A percentile compares a stretch with the other conserved stretches of the same genome.
Conservation (phyloP, 2,329 filamentous ascomycete genomes). For the Pseudopithomyces chartarum region DNA sequence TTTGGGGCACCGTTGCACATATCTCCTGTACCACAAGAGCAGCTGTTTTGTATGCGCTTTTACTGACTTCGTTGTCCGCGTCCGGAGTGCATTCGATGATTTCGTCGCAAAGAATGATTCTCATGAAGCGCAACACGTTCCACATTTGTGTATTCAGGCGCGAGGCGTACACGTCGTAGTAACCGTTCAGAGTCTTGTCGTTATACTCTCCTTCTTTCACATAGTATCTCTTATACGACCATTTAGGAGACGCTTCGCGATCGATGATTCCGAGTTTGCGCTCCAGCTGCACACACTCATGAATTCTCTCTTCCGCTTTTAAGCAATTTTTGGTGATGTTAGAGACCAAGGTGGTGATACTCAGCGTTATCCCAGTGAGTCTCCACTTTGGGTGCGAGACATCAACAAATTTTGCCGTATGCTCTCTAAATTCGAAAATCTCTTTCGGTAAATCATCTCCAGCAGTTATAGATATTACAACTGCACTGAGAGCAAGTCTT, state of each 20-base stretch:
- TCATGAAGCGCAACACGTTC: constrained; percentile 37
- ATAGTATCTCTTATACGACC: constrained; percentile 17
- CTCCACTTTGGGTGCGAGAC: constrained; percentile 37
- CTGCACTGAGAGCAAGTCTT: constrained; percentile 30
- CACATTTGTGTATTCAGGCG: constrained; percentile 35
- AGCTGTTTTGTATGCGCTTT: constrained; percentile 22
- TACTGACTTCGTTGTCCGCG: constrained; percentile 1
- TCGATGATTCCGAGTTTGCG: constrained; percentile 25
- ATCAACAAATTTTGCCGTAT: constrained; percentile 28
- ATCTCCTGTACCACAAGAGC: constrained; percentile 33
- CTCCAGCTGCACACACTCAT: constrained; percentile 27
- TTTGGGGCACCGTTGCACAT: constrained; percentile 39
- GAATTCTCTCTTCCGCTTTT: constrained; percentile 17
- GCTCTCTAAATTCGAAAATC: constrained; percentile 24
- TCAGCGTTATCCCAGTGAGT: constrained; percentile 31
- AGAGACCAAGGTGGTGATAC: constrained; percentile 28
- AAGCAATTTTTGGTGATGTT: constrained; percentile 18
- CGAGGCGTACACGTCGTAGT: constrained; percentile 36
- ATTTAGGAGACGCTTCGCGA: constrained; percentile 21
- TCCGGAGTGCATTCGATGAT: constrained; percentile 16
- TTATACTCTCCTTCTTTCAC: constrained; percentile 3
- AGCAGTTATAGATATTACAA: constrained; percentile 34
- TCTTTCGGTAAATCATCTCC: constrained; percentile 22
- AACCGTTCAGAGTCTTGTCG: constrained; percentile 12
- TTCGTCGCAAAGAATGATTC: constrained; percentile 39